These are phyloP conservation scores for Pythium brassicae DNA, from an alignment of 352 stramenopile genomes.

Conservation along the genomic window DNA sequence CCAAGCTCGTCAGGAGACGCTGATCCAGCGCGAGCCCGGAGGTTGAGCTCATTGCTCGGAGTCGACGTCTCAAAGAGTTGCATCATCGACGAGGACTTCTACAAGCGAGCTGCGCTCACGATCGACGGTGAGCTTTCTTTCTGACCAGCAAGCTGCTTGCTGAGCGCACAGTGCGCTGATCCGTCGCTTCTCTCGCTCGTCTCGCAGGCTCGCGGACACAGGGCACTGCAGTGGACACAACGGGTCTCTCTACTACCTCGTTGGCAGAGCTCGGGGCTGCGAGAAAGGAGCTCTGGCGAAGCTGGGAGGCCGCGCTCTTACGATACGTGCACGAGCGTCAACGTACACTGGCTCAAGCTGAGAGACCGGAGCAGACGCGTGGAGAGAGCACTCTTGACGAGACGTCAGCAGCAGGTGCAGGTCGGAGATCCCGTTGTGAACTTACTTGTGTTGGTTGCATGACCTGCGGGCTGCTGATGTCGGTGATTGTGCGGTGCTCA, in stretches of 20 bases:
- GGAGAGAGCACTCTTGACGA: neutral
- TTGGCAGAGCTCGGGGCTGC: neutral
- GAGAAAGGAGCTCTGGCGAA: slow-evolving; percentile 22
- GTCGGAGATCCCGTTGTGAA: neutral
- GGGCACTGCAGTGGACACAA: too few relatives aligned
- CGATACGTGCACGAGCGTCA: slow-evolving; percentile 5
- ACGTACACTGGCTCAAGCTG: neutral
- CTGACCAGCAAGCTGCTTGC: too few relatives aligned
- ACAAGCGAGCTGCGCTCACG: slow-evolving; percentile 9
- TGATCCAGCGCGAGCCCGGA: neutral
- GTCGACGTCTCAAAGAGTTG: slow-evolving; percentile 36
- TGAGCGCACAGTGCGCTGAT: neutral
- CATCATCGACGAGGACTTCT: slow-evolving; percentile 35
- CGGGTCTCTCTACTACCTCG: neutral
- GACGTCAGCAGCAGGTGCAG: neutral
- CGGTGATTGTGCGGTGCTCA: neutral
- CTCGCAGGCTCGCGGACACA: too few relatives aligned
- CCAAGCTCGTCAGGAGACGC: neutral
- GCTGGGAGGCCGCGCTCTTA: slow-evolving; percentile 14
- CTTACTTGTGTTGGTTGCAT: neutral
- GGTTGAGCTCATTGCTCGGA: slow-evolving; percentile 21
- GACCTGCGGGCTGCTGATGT: neutral
- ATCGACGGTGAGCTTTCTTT: neutral
- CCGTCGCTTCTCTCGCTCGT: too few relatives aligned
- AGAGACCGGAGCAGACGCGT: neutral